These are phyloP conservation scores for Echinosophora koreensis DNA, from an alignment of 306 rosid species.

Conservation along the genomic window DNA sequence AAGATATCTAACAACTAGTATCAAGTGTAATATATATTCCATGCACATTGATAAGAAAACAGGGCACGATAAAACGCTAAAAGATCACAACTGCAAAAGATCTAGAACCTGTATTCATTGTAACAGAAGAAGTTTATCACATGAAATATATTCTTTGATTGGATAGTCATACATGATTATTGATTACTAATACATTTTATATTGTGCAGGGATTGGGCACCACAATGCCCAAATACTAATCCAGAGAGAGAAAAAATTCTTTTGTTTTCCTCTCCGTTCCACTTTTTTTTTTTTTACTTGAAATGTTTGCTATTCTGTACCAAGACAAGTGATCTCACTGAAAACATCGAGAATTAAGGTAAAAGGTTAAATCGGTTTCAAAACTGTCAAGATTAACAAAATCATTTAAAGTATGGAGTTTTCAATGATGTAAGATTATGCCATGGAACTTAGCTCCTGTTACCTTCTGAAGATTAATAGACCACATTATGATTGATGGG, in stretches of 20 bases:
- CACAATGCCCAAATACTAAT: conserved; percentile 11
- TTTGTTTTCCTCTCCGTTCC: not conserved
- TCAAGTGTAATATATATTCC: not conserved
- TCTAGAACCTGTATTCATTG: not conserved
- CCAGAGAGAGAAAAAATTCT: not conserved
- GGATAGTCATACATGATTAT: not conserved
- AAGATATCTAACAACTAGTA: not conserved
- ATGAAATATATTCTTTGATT: not conserved
- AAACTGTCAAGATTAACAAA: not conserved
- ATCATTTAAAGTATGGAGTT: not conserved
- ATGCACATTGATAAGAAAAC: not conserved
- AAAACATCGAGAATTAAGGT: not conserved
- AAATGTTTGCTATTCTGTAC: not conserved
- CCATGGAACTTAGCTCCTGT: conserved; percentile 6
- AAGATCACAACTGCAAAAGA: not conserved
- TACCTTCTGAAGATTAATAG: not conserved
- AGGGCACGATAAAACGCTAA: conserved; percentile 1
- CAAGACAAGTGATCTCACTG: not conserved
- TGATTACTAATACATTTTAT: not conserved
- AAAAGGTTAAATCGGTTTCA: not conserved
- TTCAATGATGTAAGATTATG: not conserved
- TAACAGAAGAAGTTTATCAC: not conserved
- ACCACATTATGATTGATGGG: not conserved
- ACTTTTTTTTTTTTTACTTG: not conserved
- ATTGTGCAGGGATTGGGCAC: not conserved